These are phyloP conservation scores for Zygoascus biomembranicola DNA, from an alignment of 805 yeast species.

Conservation along the genomic window DNA sequence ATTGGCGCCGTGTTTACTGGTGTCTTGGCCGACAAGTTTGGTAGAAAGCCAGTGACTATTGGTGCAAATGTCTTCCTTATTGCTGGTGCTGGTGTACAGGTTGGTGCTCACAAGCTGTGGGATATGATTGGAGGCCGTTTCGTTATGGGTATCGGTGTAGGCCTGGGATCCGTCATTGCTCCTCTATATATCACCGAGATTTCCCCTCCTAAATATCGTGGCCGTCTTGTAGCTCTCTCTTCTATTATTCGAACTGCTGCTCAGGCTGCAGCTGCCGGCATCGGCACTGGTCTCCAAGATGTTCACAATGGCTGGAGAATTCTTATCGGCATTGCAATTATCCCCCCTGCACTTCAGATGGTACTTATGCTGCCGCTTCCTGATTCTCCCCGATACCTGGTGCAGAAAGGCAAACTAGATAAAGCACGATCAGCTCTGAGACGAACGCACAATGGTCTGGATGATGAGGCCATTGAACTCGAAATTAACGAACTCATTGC, in stretches of 20 bases:
- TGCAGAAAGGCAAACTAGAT: slow-evolving; percentile 57
- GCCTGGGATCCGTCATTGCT: slow-evolving; percentile 84
- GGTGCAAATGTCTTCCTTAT: slow-evolving; percentile 74
- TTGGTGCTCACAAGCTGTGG: slow-evolving; percentile 77
- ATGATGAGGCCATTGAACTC: slow-evolving; percentile 53
- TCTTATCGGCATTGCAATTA: slow-evolving; percentile 78
- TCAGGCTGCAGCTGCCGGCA: slow-evolving; percentile 85
- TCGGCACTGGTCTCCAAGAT: slow-evolving; percentile 64
- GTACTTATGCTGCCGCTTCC: slow-evolving; percentile 78
- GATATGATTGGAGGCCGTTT: slow-evolving; percentile 88
- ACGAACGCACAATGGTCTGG: slow-evolving; percentile 54
- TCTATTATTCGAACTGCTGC: slow-evolving; percentile 90
- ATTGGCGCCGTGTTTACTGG: slow-evolving; percentile 80
- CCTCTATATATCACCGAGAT: slow-evolving; percentile 87
- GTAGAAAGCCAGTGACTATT: slow-evolving; percentile 76
- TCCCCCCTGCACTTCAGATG: slow-evolving; percentile 80
- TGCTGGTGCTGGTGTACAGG: slow-evolving; percentile 76
- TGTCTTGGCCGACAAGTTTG: slow-evolving; percentile 67
- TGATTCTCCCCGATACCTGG: slow-evolving; percentile 87
- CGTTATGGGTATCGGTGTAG: slow-evolving; percentile 93
- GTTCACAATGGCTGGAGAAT: slow-evolving; percentile 88
- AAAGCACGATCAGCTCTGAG: slow-evolving; percentile 59
- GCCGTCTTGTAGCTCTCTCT: slow-evolving; percentile 80
- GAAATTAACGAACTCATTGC: slow-evolving; percentile 59
- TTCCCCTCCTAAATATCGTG: slow-evolving; percentile 90